phyloP scores from a whole-genome alignment of 805 yeast genomes.

The Hanseniaspora clermontiae region DNA sequence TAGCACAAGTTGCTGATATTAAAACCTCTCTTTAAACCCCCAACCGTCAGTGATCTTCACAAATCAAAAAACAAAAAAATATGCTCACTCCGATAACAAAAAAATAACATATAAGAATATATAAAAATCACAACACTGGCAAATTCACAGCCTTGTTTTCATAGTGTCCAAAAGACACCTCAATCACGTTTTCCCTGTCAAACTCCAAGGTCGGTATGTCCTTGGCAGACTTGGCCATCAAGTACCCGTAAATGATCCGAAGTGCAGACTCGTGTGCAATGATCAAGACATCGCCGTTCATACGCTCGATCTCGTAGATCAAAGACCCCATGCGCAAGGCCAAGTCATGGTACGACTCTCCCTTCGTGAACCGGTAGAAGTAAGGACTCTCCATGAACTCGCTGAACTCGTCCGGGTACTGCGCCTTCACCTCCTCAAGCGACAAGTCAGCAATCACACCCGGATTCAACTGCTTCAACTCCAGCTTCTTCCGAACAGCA shows the following conservation, averaged over 20 bases:
- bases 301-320: slow-evolving; percentile 84
- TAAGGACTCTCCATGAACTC: slow-evolving; percentile 68
- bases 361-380: slow-evolving; percentile 81
- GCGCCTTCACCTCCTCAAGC: slow-evolving; percentile 43
- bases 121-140: slow-evolving; percentile 22
- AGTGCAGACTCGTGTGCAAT: slow-evolving; percentile 89
- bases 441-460: slow-evolving; percentile 69
- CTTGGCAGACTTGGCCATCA: slow-evolving; percentile 79
- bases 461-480: slow-evolving; percentile 77
- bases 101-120: neutral
- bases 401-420: slow-evolving; percentile 58
- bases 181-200: slow-evolving; percentile 72
- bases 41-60: no score
- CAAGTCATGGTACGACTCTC: slow-evolving; percentile 90
- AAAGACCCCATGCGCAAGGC: slow-evolving; percentile 91
- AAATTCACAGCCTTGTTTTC: slow-evolving; percentile 53
- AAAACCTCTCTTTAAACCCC: no score
- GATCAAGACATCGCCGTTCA: slow-evolving; percentile 73
- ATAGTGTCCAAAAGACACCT: slow-evolving; percentile 77
- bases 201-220: slow-evolving; percentile 76
- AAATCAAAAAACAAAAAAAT: no score
- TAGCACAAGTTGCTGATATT: no score
- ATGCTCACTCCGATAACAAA: no score
- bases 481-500: slow-evolving; percentile 61
- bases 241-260: slow-evolving; percentile 81